phyloP scores from a whole-genome alignment of 257 asterid genomes.

The Primulina huaijiensis region DNA sequence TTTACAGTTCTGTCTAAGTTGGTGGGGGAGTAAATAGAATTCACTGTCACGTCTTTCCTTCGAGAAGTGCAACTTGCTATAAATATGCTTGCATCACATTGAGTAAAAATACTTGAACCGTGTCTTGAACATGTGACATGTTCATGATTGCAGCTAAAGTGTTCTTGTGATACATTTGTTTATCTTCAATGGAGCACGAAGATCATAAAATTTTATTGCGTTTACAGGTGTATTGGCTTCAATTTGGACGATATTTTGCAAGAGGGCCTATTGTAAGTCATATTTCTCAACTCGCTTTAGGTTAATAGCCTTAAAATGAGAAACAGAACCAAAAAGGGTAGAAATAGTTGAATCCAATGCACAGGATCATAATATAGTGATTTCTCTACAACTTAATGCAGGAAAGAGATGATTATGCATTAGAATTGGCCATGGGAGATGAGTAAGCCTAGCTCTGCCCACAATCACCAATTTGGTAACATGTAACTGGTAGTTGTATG shows the following conservation, averaged over 20 bases:
- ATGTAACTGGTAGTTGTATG: constrained; percentile 12
- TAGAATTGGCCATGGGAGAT: constrained; percentile 94
- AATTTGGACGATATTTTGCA: constrained; percentile 97
- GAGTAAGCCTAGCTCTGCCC: constrained; percentile 41
- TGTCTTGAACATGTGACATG: background rate
- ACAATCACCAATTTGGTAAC: constrained; percentile 6
- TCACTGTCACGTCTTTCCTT: background rate
- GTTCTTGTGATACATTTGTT: background rate
- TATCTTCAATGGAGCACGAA: background rate
- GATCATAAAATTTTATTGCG: constrained; percentile 18
- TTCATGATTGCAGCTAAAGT: background rate
- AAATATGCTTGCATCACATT: constrained; percentile 6
- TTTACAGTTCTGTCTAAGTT: background rate
- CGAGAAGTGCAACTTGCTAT: background rate
- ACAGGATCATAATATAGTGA: background rate
- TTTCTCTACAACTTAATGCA: constrained; percentile 35
- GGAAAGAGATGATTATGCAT: constrained; percentile 96
- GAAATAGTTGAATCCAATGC: background rate
- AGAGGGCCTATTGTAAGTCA: constrained; percentile 87
- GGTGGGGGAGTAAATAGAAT: background rate
- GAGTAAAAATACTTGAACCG: constrained; percentile 3
- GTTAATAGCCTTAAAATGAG: background rate
- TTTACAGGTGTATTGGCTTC: constrained; percentile 95
- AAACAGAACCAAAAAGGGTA: background rate
- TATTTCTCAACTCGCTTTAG: constrained; percentile 1